phyloP scores from a whole-genome alignment of 805 yeast species.

The Lipomyces starkeyi region DNA sequence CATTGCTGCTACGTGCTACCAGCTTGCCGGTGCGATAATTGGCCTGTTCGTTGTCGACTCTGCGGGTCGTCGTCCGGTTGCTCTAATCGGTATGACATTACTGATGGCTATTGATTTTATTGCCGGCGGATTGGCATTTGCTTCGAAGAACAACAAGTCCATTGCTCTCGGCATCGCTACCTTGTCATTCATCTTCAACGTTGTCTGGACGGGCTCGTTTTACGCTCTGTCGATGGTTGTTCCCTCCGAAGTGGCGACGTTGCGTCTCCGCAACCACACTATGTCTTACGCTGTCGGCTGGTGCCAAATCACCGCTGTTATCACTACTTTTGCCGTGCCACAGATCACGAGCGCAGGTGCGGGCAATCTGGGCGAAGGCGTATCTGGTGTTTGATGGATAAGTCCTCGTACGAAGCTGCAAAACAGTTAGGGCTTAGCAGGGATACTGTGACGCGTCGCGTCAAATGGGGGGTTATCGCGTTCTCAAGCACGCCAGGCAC shows the following conservation, averaged over 20 bases:
- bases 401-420: no score
- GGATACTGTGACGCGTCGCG: no score
- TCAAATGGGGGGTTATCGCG: no score
- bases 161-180: constrained; percentile 8
- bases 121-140: constrained; percentile 18
- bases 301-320: constrained; percentile 14
- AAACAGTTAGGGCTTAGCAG: no score
- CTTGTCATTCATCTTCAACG: constrained; percentile 9
- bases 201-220: constrained; percentile 14
- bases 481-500: no score
- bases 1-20: constrained; percentile 16
- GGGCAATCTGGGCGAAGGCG: constrained; percentile 17
- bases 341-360: constrained; percentile 18
- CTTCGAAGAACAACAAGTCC: no score
- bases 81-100: constrained; percentile 8
- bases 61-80: constrained; percentile 15
- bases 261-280: constrained; percentile 15
- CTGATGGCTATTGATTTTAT: constrained; percentile 9
- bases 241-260: constrained; percentile 16
- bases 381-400: constrained; percentile 20
- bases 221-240: constrained; percentile 12
- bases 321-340: constrained; percentile 16
- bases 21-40: constrained; percentile 13
- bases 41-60: constrained; percentile 16
- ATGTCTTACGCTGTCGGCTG: constrained; percentile 19